Evolutionary conservation across 257 asterid species (phyloP), one percentile per base, ranked within the genome.

Genomic region (Paulownia fortunei): DNA sequence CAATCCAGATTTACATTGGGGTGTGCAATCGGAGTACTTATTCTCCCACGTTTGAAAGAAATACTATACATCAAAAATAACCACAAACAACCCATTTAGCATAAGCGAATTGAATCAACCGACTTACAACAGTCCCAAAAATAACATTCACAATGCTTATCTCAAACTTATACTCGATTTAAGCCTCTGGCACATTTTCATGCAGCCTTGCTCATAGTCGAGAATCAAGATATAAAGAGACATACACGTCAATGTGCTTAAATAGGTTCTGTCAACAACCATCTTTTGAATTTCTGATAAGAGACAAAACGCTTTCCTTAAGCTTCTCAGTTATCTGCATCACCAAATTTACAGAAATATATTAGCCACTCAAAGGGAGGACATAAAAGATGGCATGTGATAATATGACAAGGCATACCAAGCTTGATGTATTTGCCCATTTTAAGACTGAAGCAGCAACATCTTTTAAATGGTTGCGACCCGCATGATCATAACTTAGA

Each of bases 391-490:
- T 51, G 66, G 76, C 72, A 60, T 21, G 75, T 60, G 41, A 47
- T 41, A 41, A 36, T 37, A 18, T 11, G 72, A 69, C 18, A 60
- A 59, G 21, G 67, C 90, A 15, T 91, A 94, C 99, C 90, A 23
- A 64, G 82, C 81, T 72, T 71, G 93, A 88, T 72, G 79, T 73
- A 30, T 69, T 88, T 63, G 95, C 96, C 98, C 98, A 95, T 79
- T 85, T 88, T 78, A 80, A 81, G 54, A 92, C 87, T 71, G 89
- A 84, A 79, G 87, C 81, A 49, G 94, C 91, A 18, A 83, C 91
- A 12, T 80, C 83, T 80, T 90, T 91, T 46, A 95, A 83, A 83
- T 93, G 96, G 66, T 74, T 83, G 77, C 83, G 78, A 68, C 88
- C 76, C 60, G 34, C 32, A 49, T 76, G 74, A 80, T 87, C 89